Conservation (phyloP, 2,329 filamentous ascomycete genomes). For the Ciborinia camelliae region DNA sequence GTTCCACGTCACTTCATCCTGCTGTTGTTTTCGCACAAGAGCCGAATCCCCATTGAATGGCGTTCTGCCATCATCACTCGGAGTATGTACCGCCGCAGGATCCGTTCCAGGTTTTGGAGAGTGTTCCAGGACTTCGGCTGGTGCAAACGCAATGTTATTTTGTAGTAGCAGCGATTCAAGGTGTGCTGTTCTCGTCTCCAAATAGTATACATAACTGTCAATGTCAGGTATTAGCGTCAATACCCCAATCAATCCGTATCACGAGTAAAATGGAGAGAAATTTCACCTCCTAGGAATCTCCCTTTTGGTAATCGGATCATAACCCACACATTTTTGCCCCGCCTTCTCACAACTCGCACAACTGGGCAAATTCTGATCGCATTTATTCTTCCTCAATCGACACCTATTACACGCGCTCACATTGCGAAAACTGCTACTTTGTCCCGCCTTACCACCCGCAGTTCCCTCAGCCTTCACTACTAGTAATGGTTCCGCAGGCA, state of each 20-base stretch:
- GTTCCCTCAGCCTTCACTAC: constrained; percentile 6
- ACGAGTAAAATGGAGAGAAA: not conserved
- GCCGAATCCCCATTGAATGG: constrained; percentile 25
- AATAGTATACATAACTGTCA: constrained; percentile 83
- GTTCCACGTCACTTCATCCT: constrained; percentile 33
- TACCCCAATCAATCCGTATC: not conserved
- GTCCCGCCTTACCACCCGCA: constrained; percentile 40
- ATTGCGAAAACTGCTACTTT: constrained; percentile 71
- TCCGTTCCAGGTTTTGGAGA: constrained; percentile 45
- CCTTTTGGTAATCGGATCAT: constrained; percentile 93
- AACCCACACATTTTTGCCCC: constrained; percentile 86
- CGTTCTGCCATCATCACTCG: constrained; percentile 33
- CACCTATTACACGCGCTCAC: constrained; percentile 95
- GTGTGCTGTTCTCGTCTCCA: constrained; percentile 81
- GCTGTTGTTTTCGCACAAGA: constrained; percentile 26
- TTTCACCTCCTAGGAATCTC: constrained; percentile 77
- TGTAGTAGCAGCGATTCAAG: constrained; percentile 72
- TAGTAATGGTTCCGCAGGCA: constrained; percentile 28
- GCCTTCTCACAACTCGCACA: constrained; percentile 93
- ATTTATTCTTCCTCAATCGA: constrained; percentile 86
- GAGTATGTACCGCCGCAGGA: constrained; percentile 32
- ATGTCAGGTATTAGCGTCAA: not conserved
- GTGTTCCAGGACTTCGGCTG: constrained; percentile 66
- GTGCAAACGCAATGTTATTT: constrained; percentile 68
- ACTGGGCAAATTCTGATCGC: constrained; percentile 87